A percentile compares a stretch with the other conserved stretches of the same genome.
phyloP scores from a whole-genome alignment of 2,329 filamentous ascomycete species.

The Orbilia blumenaviensis region DNA sequence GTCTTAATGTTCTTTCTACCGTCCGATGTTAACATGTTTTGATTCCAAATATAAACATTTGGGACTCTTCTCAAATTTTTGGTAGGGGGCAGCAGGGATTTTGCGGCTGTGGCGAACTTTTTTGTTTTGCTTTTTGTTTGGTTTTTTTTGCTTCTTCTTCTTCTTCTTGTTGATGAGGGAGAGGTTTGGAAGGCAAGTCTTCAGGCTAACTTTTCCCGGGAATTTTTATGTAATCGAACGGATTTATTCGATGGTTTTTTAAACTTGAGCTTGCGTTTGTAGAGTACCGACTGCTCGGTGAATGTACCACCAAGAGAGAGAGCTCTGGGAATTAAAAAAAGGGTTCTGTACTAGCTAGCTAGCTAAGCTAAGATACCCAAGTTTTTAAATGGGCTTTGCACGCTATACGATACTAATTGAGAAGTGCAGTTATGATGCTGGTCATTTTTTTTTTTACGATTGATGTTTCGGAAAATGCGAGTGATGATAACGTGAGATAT shows the following conservation, averaged over 20 bases:
- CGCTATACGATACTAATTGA: neutral
- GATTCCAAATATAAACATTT: slow-evolving; percentile 16
- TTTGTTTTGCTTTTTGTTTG: too few relatives aligned
- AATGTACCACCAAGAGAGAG: too few relatives aligned
- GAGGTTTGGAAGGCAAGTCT: neutral
- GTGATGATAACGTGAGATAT: slow-evolving; percentile 49
- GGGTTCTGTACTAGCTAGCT: too few relatives aligned
- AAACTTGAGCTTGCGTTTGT: too few relatives aligned
- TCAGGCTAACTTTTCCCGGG: slow-evolving; percentile 7
- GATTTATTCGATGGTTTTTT: too few relatives aligned
- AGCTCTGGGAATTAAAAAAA: neutral
- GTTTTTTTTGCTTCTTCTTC: too few relatives aligned
- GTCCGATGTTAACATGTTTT: slow-evolving; percentile 9
- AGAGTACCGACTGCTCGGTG: neutral
- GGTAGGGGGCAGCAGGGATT: too few relatives aligned
- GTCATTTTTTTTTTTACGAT: too few relatives aligned
- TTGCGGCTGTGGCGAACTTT: neutral
- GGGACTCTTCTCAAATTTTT: too few relatives aligned
- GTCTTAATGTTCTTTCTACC: neutral
- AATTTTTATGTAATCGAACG: neutral
- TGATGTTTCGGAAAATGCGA: slow-evolving; percentile 46
- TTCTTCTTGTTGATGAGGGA: too few relatives aligned
- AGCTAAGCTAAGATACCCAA: too few relatives aligned
- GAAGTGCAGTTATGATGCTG: neutral
- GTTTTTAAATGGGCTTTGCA: neutral